Base-by-base conservation (phyloP, 176 grass and related monocot species). In the Puya raimondii region DNA sequence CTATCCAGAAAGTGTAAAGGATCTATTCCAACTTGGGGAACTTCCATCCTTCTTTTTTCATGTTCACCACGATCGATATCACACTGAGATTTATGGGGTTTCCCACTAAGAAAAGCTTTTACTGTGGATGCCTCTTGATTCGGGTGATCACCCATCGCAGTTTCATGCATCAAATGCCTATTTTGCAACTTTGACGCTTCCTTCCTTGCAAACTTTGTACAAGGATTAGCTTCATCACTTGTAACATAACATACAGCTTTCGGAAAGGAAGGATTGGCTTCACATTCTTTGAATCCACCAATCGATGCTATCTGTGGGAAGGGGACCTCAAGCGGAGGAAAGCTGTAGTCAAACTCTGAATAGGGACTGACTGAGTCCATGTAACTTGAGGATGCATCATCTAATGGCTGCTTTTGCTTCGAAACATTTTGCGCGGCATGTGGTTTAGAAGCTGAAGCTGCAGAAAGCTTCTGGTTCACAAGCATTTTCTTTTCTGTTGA, bases 331-430 rank as follows among this genome's bases (percentile, higher is more conserved):
- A 87, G 73, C 69, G 70, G 20, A 68, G 79, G 82, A 51, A 81
- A 74, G 59, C 75, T 70, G 61, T 23, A 66, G 9, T 84, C 82
- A 54, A 50, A 70, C 66, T 84, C 73, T 64, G 58, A n/a, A 87
- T 77, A 82, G 72, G 81, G 79, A 70, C 74, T 83, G 11, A 78
- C 83, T 82, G 89, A 92, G 63, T 16, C 11, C 59, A 89, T 71
- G 67, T 87, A 80, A 80, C 88, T 92, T 54, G 83, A 85, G 42
- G 85, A 85, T 77, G 70, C 73, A 51, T 79, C 68, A 65, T 85
- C 84, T 70, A 91, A 84, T 49, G 72, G 79, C 25, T 80, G 57
- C 33, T 64, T 79, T 75, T 82, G 69, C 51, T 87, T 84, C 70
- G 84, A 56, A 53, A 70, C 64, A 75, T 81, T 73, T 72, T 50